Conservation (phyloP, 345 rosid genomes). For the Populus pruinosa region DNA sequence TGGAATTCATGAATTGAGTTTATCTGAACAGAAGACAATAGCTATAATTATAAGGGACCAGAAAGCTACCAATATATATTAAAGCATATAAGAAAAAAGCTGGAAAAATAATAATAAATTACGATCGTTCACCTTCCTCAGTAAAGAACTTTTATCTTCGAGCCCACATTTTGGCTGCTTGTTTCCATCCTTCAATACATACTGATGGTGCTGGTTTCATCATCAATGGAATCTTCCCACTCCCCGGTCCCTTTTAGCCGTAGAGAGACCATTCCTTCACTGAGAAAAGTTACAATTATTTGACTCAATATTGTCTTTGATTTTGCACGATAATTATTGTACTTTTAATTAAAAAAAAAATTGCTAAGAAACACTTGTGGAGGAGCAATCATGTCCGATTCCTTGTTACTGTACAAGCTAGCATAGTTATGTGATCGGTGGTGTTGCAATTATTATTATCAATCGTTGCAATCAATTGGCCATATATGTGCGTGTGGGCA, state of each 20-base stretch:
- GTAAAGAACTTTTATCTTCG: not conserved
- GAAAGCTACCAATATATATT: too few species aligned
- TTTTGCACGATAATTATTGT: not conserved
- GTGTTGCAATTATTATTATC: too few species aligned
- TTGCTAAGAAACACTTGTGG: not conserved
- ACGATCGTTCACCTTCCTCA: not conserved
- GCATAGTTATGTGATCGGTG: not conserved
- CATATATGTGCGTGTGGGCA: too few species aligned
- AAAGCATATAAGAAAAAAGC: not conserved
- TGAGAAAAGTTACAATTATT: not conserved
- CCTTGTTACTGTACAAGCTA: not conserved
- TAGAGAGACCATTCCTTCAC: not conserved
- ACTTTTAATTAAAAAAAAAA: too few species aligned
- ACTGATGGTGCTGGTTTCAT: constrained; percentile 1
- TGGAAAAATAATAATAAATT: not conserved
- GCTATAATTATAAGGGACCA: too few species aligned
- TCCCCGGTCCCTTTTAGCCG: not conserved
- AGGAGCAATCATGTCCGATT: not conserved
- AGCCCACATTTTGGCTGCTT: not conserved
- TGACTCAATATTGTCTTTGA: not conserved
- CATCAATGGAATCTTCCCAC: not conserved
- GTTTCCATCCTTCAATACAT: not conserved
- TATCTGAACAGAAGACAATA: too few species aligned
- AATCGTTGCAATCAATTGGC: too few species aligned
- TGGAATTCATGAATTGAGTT: too few species aligned